These are phyloP conservation scores for Penicillium simplicissimum DNA, from an alignment of 495 filamentous ascomycete species.

Conservation along the genomic window DNA sequence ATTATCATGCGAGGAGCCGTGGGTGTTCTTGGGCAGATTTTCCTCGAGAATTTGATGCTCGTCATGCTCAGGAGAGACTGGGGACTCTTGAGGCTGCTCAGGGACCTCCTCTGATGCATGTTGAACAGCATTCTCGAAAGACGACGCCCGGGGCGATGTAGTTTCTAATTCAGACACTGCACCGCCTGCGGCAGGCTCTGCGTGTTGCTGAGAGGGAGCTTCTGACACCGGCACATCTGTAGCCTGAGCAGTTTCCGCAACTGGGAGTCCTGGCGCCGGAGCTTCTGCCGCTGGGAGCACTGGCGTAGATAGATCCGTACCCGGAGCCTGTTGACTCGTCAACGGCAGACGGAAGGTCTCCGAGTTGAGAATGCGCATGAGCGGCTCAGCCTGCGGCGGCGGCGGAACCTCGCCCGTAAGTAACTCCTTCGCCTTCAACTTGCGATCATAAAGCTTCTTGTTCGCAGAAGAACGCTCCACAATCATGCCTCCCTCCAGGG, in stretches of 20 bases:
- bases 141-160: neutral
- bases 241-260: neutral
- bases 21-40: neutral
- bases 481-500: constrained; percentile 81
- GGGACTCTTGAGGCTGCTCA: neutral
- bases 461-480: constrained; percentile 89
- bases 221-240: neutral
- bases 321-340: neutral
- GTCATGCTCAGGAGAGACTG: neutral
- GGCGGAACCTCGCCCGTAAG: constrained; percentile 73
- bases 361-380: constrained; percentile 72
- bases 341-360: constrained; percentile 5
- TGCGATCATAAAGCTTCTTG: constrained; percentile 81
- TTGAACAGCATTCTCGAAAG: neutral
- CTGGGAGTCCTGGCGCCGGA: too few species aligned
- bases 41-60: neutral
- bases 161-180: neutral
- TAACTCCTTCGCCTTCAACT: constrained; percentile 72
- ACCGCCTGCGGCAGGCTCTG: neutral
- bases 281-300: neutral
- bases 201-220: neutral
- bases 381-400: constrained; percentile 73
- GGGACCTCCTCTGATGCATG: neutral
- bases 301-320: neutral
- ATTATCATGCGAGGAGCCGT: neutral